Base-by-base conservation (phyloP, 306 rosid species). In the Geum urbanum region DNA sequence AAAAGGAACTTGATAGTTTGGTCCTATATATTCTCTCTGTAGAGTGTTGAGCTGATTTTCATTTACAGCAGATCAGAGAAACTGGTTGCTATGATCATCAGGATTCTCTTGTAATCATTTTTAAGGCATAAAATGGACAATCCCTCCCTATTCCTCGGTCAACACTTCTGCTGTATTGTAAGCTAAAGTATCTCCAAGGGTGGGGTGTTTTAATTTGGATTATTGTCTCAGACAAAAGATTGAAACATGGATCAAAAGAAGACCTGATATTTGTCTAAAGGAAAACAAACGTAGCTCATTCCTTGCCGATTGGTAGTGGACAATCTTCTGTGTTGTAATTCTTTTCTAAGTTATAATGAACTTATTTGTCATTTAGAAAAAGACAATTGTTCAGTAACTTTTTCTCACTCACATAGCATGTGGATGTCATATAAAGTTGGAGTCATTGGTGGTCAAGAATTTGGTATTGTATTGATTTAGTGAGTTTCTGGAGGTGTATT, bases 381-480 rank as follows among this genome's bases (percentile, higher is more conserved):
- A 43, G 10, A 51, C 14, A 52, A 11, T 39, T 10, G 43, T 61
- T 45, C 22, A 5, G 40, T 40, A 49, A 22, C 39, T 19, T 35
- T 56, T 53, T 3, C 14, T 0, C 39, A 5, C 43, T 14, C 39
- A 44, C 62, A 45, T 47, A 49, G 19, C 75, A 35, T 71, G 75
- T 39, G 39, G 47, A 71, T 48, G 22, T 47, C 32, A 71, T 45
- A 16, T 60, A n/a, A 47, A 46, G 18, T 37, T n/a, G 66, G 9
- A 56, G 13, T 45, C 15, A 45, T 51, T 72, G 2, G 51, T 47
- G 13, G 15, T 68, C 12, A 37, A 57, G 11, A 27, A n/a, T 47
- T 58, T 47, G 53, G 41, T 8, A 72, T 70, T 11, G n/a, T 44
- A 70, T 69, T 13, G 46, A 61, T 37, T 20, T 20, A 19, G 46